These are phyloP conservation scores for Botrytis byssoidea DNA, from an alignment of 2,329 filamentous ascomycete genomes.

Conservation along the genomic window DNA sequence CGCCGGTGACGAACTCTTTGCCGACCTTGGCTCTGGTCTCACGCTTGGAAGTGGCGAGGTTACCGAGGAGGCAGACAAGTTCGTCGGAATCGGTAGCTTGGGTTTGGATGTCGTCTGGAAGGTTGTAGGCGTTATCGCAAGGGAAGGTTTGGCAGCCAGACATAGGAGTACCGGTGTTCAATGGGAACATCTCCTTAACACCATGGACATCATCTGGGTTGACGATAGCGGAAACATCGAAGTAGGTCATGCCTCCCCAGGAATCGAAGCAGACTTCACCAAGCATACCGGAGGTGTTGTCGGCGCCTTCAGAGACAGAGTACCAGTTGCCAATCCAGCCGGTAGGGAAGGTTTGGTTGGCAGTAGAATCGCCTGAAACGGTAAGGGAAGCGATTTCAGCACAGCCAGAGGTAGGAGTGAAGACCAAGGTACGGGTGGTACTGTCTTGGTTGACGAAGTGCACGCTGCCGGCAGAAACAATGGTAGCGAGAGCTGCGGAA, in stretches of 20 bases:
- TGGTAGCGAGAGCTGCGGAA: constrained; percentile 44
- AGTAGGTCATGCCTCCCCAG: constrained; percentile 52
- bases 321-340: constrained; percentile 47
- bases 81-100: constrained; percentile 49
- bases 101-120: constrained; percentile 55
- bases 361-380: constrained; percentile 29
- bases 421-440: constrained; percentile 40
- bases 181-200: constrained; percentile 56
- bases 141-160: constrained; percentile 54
- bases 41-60: constrained; percentile 23
- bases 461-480: constrained; percentile 50
- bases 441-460: constrained; percentile 60
- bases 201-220: constrained; percentile 49
- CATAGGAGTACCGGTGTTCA: constrained; percentile 40
- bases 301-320: constrained; percentile 47
- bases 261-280: constrained; percentile 53
- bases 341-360: constrained; percentile 42
- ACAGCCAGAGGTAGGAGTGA: constrained; percentile 33
- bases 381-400: constrained; percentile 26
- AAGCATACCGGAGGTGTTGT: constrained; percentile 49
- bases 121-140: constrained; percentile 55
- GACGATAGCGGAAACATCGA: constrained; percentile 59
- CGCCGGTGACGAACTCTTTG: constrained; percentile 1
- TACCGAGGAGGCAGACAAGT: constrained; percentile 46
- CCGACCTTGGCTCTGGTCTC: neutral